Base-by-base conservation (phyloP, 2,329 filamentous ascomycete species). In the Botrytis fragariae region DNA sequence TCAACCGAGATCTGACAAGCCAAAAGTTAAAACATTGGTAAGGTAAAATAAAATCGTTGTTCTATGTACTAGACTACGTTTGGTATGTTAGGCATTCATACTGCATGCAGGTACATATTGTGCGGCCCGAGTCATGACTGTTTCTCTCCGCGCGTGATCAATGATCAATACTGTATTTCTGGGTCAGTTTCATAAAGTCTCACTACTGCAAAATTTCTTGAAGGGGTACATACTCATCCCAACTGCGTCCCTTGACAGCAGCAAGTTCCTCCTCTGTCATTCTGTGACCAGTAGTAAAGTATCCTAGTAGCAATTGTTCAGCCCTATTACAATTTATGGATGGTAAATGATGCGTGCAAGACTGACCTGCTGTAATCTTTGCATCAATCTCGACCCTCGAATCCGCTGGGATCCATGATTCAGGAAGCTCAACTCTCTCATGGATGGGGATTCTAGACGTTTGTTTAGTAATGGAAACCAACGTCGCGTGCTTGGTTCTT, bases 381-480 rank as follows among this genome's bases (percentile, higher is more conserved):
- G 96, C 96, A 83, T 98, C 96, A 80, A 98, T 99, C 83, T 99
- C 96, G n/a, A 98, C 96, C 77, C 95, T 88, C 71, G 94, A 97
- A 83, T 98, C 96, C 76, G 91, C 93, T 20, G 96, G 96, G 79
- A 98, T 98, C 88, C 96, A 90, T 45, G 96, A 92, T 77, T 97
- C 94, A 6, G 95, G 96, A 76, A 98, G 93, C 74, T 97, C 94
- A 65, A 98, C 91, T 74, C 95, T 89, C 84, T 98, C 94, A 79
- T 92, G 87, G 78, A 98, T 98, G 44, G 94, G 93, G 77, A 95
- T 95, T 73, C 89, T 91, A 77, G 61, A 44, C 63, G 60, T 54
- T n/a, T 29, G 65, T 69, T 77, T 69, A 75, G 72, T 71, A 45
- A 39, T 48, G 29, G 51, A 35, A 51, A 45, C 5, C 39, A 65